phyloP scores from a whole-genome alignment of 495 filamentous ascomycete genomes.

The Chaetomium tenue region DNA sequence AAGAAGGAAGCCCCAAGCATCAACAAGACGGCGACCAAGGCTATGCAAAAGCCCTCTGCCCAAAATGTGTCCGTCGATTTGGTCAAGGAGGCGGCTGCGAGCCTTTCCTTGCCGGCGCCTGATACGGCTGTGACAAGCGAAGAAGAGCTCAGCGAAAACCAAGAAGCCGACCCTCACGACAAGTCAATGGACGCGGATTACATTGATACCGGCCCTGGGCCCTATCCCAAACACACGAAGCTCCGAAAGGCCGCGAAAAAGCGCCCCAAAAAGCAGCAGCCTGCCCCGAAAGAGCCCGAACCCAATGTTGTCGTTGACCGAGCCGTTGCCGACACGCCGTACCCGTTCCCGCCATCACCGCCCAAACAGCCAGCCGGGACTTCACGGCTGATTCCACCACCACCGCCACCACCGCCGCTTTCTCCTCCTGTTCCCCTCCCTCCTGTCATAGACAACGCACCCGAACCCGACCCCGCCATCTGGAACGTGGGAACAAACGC shows the following conservation, averaged over 20 bases:
- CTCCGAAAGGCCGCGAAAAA: not conserved
- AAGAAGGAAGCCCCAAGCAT: not conserved
- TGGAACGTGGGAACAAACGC: not conserved
- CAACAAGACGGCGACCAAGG: not conserved
- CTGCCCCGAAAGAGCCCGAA: not conserved
- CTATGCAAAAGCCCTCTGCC: not conserved
- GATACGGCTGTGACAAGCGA: not conserved
- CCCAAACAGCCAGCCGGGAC: not conserved
- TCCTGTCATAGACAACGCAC: not conserved
- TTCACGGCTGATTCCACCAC: not conserved
- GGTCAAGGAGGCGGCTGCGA: not conserved
- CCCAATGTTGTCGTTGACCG: not conserved
- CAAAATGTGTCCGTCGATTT: not conserved
- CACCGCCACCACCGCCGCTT: too few relatives aligned
- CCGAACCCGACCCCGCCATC: slow-evolving; percentile 5
- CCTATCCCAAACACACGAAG: not conserved
- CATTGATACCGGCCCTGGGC: not conserved
- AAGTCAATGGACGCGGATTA: slow-evolving; percentile 8
- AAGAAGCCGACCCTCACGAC: slow-evolving; percentile 6
- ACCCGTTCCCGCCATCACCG: not conserved
- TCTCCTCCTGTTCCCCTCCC: too few relatives aligned
- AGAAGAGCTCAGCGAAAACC: not conserved
- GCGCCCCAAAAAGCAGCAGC: not conserved
- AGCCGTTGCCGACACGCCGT: not conserved
- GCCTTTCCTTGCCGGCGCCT: too few relatives aligned